These are phyloP conservation scores for Hypoxylon fragiforme DNA, from an alignment of 495 filamentous ascomycete species.

Conservation along the genomic window DNA sequence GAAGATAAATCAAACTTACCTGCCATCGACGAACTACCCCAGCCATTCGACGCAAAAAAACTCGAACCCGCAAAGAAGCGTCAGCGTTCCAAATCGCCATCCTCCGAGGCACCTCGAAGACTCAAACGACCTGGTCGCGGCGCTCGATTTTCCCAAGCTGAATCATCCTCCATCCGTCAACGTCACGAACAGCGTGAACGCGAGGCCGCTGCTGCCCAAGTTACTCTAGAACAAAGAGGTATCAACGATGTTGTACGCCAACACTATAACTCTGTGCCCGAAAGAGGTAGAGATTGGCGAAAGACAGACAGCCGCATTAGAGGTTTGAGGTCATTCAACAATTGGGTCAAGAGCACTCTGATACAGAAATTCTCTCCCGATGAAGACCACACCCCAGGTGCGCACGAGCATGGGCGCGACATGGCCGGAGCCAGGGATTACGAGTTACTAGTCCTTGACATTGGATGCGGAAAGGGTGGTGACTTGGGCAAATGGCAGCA, in stretches of 20 bases:
- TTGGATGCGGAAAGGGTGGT: slow-evolving; percentile 96
- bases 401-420: slow-evolving; percentile 56
- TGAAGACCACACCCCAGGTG: slow-evolving; percentile 63
- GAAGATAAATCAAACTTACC: slow-evolving; percentile 11
- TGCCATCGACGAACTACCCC: slow-evolving; percentile 50
- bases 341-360: slow-evolving; percentile 95
- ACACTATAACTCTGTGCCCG: slow-evolving; percentile 95
- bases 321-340: slow-evolving; percentile 92
- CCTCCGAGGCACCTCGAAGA: slow-evolving; percentile 60
- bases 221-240: slow-evolving; percentile 48
- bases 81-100: slow-evolving; percentile 45
- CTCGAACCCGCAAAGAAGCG: slow-evolving; percentile 58
- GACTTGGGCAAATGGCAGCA: slow-evolving; percentile 95
- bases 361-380: slow-evolving; percentile 95
- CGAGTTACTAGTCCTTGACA: slow-evolving; percentile 78
- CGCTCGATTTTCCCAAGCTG: slow-evolving; percentile 71
- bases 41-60: slow-evolving; percentile 60
- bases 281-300: slow-evolving; percentile 91
- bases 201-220: slow-evolving; percentile 54
- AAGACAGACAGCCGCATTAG: slow-evolving; percentile 92
- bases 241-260: slow-evolving; percentile 85
- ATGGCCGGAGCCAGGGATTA: slow-evolving; percentile 49
- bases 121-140: slow-evolving; percentile 86
- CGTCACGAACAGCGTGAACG: slow-evolving; percentile 68
- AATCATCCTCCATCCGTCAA: slow-evolving; percentile 69